phyloP scores from a whole-genome alignment of 495 filamentous ascomycete species.

The Trichoderma virens region DNA sequence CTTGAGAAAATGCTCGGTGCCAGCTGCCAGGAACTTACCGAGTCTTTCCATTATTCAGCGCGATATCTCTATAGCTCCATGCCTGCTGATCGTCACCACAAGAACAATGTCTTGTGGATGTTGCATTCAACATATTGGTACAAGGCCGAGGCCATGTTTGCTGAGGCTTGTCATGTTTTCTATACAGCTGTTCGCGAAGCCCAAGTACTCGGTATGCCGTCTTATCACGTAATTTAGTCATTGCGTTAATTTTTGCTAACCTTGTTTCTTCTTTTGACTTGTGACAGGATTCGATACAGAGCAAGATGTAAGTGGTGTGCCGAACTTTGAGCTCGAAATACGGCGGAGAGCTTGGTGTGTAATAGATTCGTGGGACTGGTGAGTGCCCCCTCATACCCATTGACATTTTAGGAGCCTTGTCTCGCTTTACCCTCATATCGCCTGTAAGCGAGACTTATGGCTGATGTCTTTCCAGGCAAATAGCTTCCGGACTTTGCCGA shows the following conservation, averaged over 20 bases:
- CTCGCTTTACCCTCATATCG: too few species aligned
- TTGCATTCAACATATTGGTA: conserved; percentile 45
- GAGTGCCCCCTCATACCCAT: too few species aligned
- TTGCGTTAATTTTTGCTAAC: background rate
- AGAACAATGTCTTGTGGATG: conserved; percentile 44
- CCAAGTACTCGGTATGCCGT: conserved; percentile 39
- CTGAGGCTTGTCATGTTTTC: conserved; percentile 45
- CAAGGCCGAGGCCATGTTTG: conserved; percentile 45
- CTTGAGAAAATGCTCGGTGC: conserved; percentile 41
- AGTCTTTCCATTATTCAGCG: conserved; percentile 35
- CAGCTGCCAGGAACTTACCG: conserved; percentile 29
- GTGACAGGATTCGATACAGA: conserved; percentile 40
- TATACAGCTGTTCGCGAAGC: conserved; percentile 40
- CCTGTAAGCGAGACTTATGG: too few species aligned
- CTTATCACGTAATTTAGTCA: background rate
- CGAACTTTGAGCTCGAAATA: conserved; percentile 39
- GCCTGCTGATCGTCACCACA: conserved; percentile 36
- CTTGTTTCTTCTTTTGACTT: background rate
- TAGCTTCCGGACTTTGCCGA: conserved; percentile 31
- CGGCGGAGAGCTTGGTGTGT: conserved; percentile 36
- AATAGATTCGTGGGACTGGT: conserved; percentile 36
- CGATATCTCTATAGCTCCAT: conserved; percentile 39
- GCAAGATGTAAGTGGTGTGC: conserved; percentile 24
- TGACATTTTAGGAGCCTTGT: too few species aligned
- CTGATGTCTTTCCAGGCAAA: conserved; percentile 22